Conservation (phyloP, 305 asterid genomes). For the Andrographis paniculata region DNA sequence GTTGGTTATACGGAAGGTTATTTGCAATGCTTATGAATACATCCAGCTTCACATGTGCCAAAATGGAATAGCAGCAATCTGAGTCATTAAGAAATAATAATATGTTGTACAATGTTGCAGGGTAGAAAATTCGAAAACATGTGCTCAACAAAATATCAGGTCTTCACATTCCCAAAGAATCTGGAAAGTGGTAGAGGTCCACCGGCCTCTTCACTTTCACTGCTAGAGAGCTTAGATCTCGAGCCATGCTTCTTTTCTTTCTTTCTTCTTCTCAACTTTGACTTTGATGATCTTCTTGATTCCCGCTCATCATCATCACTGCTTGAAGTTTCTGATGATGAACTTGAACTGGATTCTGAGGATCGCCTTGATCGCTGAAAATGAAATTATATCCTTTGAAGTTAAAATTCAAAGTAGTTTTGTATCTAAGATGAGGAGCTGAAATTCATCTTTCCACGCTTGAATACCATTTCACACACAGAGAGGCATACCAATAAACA, state of each 20-base stretch:
- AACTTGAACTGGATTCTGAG: constrained; percentile 19
- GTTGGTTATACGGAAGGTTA: too few relatives aligned
- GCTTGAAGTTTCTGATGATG: constrained; percentile 66
- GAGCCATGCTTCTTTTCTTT: constrained; percentile 56
- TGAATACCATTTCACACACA: too few relatives aligned
- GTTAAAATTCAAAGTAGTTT: background rate
- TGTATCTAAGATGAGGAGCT: background rate
- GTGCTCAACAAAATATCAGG: constrained; percentile 25
- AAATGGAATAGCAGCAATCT: too few relatives aligned
- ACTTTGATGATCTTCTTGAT: constrained; percentile 63
- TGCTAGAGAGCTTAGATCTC: constrained; percentile 40
- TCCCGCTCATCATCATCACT: constrained; percentile 65
- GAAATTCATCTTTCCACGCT: background rate
- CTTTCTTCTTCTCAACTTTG: constrained; percentile 61
- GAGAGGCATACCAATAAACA: too few relatives aligned
- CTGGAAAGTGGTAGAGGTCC: constrained; percentile 93
- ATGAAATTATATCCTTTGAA: background rate
- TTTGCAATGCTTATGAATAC: too few relatives aligned
- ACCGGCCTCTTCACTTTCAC: constrained; percentile 38
- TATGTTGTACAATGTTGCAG: too few relatives aligned
- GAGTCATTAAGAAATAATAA: too few relatives aligned
- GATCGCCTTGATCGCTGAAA: constrained; percentile 17
- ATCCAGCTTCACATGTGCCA: too few relatives aligned
- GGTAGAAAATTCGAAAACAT: too few relatives aligned
- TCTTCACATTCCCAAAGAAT: constrained; percentile 72